A percentile compares a stretch with the other conserved stretches of the same genome.
These are phyloP conservation scores for Backusella parvicylindrica DNA, from an alignment of 192 early-diverging fungal genomes.

Conservation along the genomic window DNA sequence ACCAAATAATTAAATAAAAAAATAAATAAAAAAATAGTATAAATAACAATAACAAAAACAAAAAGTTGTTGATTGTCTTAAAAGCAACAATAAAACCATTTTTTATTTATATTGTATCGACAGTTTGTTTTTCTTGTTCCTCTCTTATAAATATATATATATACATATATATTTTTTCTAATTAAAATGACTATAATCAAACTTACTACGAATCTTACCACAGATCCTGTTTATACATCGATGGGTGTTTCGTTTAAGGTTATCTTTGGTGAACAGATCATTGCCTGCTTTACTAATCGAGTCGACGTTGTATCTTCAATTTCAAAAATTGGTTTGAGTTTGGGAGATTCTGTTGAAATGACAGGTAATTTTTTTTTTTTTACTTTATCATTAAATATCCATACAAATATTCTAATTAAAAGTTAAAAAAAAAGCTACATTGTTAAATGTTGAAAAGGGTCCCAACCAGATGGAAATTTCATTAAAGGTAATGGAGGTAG, in stretches of 20 bases:
- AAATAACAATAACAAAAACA: not conserved
- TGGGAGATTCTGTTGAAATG: not conserved
- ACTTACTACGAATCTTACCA: not conserved
- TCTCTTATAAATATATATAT: not conserved
- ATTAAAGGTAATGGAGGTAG: not conserved
- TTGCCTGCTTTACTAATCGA: not conserved
- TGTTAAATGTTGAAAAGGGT: not conserved
- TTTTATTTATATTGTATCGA: not conserved
- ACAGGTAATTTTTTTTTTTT: not conserved
- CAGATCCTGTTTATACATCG: not conserved
- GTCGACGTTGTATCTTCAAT: not conserved
- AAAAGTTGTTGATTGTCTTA: not conserved
- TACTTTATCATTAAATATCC: not conserved
- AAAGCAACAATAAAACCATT: not conserved
- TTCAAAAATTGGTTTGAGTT: not conserved
- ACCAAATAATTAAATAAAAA: not conserved
- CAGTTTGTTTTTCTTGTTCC: not conserved
- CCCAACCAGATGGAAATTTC: not conserved
- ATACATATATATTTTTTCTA: not conserved
- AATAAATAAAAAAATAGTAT: not conserved
- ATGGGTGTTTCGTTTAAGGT: not conserved
- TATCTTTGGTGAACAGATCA: not conserved
- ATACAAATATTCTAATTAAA: not conserved
- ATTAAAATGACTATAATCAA: not conserved
- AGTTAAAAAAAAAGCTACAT: not conserved